A percentile compares a stretch with the other conserved stretches of the same genome.
Conservation (phyloP, 2,329 filamentous ascomycete species). For the Fusarium pilosicola region DNA sequence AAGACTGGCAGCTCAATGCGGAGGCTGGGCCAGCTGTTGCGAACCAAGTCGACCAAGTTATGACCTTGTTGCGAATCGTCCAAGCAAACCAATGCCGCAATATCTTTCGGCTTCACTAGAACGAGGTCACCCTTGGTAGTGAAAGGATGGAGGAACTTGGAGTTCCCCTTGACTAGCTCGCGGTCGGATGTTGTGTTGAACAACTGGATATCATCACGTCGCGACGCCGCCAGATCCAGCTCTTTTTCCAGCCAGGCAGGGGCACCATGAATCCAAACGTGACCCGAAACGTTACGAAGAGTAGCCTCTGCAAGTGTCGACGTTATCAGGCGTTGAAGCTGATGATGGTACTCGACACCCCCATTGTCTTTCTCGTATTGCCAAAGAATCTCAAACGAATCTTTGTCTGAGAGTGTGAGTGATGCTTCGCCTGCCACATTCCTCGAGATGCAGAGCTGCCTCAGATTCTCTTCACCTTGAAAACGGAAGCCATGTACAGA, state of each 20-base stretch:
- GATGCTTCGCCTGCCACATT: background rate
- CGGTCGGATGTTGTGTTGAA: background rate
- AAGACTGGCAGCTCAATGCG: background rate
- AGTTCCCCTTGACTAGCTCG: background rate
- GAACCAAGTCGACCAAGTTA: background rate
- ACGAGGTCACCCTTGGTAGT: background rate
- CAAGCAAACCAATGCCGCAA: background rate
- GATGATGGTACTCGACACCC: too few species aligned
- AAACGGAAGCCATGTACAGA: background rate
- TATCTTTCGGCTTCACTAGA: accelerated
- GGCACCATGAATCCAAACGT: background rate
- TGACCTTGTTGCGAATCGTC: background rate
- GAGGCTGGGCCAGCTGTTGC: background rate
- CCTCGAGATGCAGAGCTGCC: background rate
- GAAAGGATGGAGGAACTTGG: background rate
- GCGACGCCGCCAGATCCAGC: background rate
- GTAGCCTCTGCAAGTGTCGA: background rate
- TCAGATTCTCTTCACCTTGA: too few species aligned
- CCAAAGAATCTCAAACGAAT: background rate
- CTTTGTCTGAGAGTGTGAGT: background rate
- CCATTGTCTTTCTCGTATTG: background rate
- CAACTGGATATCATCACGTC: background rate
- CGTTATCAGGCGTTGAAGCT: background rate
- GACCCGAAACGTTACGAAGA: background rate
- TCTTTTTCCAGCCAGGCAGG: background rate